A percentile compares a stretch with the other conserved stretches of the same genome.
Conservation (phyloP, 139 green algal species). For the Chlorella sp. region DNA sequence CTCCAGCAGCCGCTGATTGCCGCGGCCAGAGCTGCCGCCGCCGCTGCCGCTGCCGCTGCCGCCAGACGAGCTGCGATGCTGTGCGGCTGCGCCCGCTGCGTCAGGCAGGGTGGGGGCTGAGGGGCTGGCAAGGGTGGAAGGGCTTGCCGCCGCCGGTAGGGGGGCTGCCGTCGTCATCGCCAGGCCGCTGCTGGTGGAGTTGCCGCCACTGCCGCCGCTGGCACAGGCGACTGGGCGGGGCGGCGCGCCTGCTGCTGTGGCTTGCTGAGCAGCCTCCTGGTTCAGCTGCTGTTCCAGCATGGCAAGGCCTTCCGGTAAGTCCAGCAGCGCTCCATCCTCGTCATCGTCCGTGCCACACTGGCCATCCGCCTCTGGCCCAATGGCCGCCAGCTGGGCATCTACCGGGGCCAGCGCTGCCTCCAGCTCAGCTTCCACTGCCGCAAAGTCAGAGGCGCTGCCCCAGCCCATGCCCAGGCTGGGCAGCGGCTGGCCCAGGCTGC, state of each 20-base stretch:
- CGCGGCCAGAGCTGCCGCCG: no score
- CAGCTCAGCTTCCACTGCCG: background rate
- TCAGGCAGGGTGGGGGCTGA: no score
- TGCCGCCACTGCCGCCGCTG: background rate
- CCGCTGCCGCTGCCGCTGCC: no score
- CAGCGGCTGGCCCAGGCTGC: background rate
- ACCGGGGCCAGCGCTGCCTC: background rate
- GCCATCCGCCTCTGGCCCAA: no score
- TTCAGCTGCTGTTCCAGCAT: background rate
- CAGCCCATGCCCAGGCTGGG: background rate
- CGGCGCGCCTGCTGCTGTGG: no score
- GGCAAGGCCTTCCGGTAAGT: background rate
- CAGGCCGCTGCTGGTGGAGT: background rate
- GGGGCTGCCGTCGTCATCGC: no score
- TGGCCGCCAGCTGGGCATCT: background rate
- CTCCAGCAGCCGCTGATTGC: background rate
- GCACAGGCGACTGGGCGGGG: no score
- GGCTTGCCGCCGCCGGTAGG: no score
- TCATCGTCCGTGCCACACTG: background rate
- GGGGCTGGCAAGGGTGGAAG: no score
- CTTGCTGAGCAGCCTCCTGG: background rate
- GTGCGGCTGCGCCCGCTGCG: no score
- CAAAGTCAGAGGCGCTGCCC: background rate
- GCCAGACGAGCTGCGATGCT: no score
- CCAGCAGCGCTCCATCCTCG: background rate